Base-by-base conservation (phyloP, 768 basidiomycete genomes). In the Omphalotus guepiniiformis region DNA sequence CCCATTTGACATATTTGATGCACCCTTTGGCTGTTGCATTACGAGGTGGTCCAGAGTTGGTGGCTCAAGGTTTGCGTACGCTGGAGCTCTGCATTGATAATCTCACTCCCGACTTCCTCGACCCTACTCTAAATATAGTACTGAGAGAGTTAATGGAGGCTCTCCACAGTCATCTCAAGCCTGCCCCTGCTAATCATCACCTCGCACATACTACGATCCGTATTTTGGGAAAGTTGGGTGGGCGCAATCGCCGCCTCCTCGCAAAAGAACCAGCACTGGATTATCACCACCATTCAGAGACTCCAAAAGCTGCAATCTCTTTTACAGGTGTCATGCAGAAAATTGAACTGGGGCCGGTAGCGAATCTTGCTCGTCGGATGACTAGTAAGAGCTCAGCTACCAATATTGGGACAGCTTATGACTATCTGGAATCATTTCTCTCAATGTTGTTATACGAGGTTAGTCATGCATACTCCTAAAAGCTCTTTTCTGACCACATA, bases 71-170 rank as follows among this genome's bases (percentile, higher is more conserved):
- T 37, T 71, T 99, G 21, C 81, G 96, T 5, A 99, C 96, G 0
- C 79, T 99, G 49, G 96, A 99, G 64, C 75, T 99, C n/a, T 98
- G 95, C 68, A 95, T 98, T 58, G 96, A 99, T 70, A 99, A 98
- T 61, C 78, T 99, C 22, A 96, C 93, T 0, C 92, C 93, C 2
- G 96, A 98, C 66, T 98, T 98, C 71, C 77, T 99, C 23, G 95
- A 98, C 58, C 96, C 96, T 3, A 94, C 93, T 2, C 80, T 98
- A 53, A 90, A 83, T 52, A 91, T 89, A 0, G 93, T 98, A 36
- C 75, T 96, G 35, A 78, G 93, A 39, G 93, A 98, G 53, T 71
- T 99, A 48, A 98, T 93, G 90, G 88, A 88, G 52, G 95, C 93
- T 0, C 75, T 99, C 19, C 92, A 95, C 65, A 85, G 81, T 54